Evolutionary conservation across 495 filamentous ascomycete species (phyloP).

Genomic region (Penicillium pulvis): DNA sequence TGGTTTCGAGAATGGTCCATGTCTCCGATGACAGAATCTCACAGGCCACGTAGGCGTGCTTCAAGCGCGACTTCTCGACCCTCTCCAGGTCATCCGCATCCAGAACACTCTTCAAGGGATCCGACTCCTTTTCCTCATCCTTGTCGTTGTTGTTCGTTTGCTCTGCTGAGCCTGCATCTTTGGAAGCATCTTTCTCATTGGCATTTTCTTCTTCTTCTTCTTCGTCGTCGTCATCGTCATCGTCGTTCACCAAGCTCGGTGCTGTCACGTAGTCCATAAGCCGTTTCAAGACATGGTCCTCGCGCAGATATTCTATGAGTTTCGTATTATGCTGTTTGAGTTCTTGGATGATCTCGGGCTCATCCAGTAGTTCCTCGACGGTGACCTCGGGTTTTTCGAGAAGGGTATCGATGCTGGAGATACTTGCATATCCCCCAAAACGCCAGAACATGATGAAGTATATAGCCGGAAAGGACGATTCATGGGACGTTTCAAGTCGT

Average conservation of each 20-base stretch:
- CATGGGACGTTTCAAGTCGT: conserved; percentile 41
- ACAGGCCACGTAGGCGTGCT: conserved; percentile 87
- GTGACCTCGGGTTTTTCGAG: conserved; percentile 94
- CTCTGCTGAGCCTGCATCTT: conserved; percentile 33
- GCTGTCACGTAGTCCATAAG: conserved; percentile 91
- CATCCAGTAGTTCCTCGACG: conserved; percentile 93
- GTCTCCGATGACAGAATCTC: conserved; percentile 95
- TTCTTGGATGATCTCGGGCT: conserved; percentile 94
- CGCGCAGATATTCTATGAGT: conserved; percentile 92
- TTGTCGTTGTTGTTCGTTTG: conserved; percentile 13
- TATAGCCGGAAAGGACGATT: conserved; percentile 40
- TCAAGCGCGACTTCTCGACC: conserved; percentile 81
- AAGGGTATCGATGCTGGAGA: conserved; percentile 92
- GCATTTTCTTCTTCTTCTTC: conserved; percentile 35
- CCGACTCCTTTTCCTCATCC: conserved; percentile 41
- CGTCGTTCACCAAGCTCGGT: conserved; percentile 64
- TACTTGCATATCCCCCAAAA: conserved; percentile 96
- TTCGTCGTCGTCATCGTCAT: conserved; percentile 60
- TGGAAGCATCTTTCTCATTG: conserved; percentile 44
- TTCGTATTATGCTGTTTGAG: conserved; percentile 98
- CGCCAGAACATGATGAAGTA: conserved; percentile 92
- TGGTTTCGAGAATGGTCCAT: conserved; percentile 91
- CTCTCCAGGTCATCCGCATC: conserved; percentile 67
- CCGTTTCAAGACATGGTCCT: conserved; percentile 81
- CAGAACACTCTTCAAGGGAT: conserved; percentile 49